Base-by-base conservation (phyloP, 345 rosid genomes). In the Eucalyptus sp. region DNA sequence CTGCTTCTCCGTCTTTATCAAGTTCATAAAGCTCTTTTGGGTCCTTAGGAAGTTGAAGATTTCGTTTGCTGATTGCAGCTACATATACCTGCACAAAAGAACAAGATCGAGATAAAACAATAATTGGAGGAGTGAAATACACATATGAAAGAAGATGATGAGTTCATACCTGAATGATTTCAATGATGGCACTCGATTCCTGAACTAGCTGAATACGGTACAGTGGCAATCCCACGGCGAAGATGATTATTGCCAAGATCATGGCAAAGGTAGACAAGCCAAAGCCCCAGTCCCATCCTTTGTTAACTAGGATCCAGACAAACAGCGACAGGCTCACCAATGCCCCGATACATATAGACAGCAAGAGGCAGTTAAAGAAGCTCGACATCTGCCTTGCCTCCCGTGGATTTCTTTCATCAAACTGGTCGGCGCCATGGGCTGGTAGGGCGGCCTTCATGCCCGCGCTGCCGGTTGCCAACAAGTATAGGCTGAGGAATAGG, bases 271-370 rank as follows among this genome's bases (percentile, higher is more conserved):
- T n/a, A 14, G 92, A 50, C 50, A 93, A 1, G 22, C 92, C 92
- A 44, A 95, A 93, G 22, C 95, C 95, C 93, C 91, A 92, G 86
- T 93, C 96, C 95, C 95, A 94, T 41, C 96, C 95, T 91, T 71
- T 93, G 80, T 94, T 71, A 86, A 93, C 94, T 85, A 94, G 93
- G 81, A 95, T 62, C 96, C 95, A 94, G 27, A 94, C 94, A 14
- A 92, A 10, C 68, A 95, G 89, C 3, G 95, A 91, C 50, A 94
- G 88, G 89, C 95, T 92, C 31, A 88, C 71, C n/a, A 91, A 86
- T 7, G 91, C 95, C 14, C 97, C 96, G 10, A 85, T 1, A 88
- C 94, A 93, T 10, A 92, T 0, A 3, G 90, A 88, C 7, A 94
- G 88, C 92, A 94, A 68, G 58, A 94, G 52, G 87, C 22, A 88